phyloP scores from a whole-genome alignment of 148 eudicot species.

The Chenopodium quinoa region DNA sequence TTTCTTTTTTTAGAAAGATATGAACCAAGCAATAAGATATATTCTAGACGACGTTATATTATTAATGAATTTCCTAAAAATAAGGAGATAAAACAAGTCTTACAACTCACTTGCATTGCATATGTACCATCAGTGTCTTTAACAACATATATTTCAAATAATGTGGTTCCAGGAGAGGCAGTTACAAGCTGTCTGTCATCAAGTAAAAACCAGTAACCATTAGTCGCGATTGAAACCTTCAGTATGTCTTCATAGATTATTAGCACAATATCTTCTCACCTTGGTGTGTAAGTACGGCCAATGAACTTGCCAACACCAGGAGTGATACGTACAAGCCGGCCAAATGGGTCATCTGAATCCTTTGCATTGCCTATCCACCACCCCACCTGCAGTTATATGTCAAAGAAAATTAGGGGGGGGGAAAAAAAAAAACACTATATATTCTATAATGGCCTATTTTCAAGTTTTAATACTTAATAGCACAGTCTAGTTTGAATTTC shows the following conservation, averaged over 20 bases:
- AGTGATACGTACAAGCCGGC: constrained; percentile 72
- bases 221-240: constrained; percentile 1
- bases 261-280: constrained; percentile 36
- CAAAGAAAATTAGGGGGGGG: background rate
- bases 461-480: too few species aligned
- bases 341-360: constrained; percentile 89
- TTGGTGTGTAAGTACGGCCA: constrained; percentile 81
- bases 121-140: constrained; percentile 62
- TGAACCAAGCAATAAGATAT: too few species aligned
- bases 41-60: too few species aligned
- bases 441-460: background rate
- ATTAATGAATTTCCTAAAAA: too few species aligned
- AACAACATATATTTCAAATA: constrained; percentile 88
- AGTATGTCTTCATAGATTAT: constrained; percentile 4
- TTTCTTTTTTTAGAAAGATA: background rate
- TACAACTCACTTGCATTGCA: constrained; percentile 63
- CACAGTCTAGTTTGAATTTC: background rate
- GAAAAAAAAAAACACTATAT: background rate
- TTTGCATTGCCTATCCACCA: constrained; percentile 97
- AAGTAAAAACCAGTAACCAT: background rate
- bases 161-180: constrained; percentile 86
- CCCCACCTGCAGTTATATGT: constrained; percentile 57
- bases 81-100: background rate
- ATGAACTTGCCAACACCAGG: constrained; percentile 94
- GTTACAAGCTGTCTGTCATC: constrained; percentile 72